Base-by-base conservation (phyloP, 2,329 filamentous ascomycete species). In the Xylariaceae sp. region DNA sequence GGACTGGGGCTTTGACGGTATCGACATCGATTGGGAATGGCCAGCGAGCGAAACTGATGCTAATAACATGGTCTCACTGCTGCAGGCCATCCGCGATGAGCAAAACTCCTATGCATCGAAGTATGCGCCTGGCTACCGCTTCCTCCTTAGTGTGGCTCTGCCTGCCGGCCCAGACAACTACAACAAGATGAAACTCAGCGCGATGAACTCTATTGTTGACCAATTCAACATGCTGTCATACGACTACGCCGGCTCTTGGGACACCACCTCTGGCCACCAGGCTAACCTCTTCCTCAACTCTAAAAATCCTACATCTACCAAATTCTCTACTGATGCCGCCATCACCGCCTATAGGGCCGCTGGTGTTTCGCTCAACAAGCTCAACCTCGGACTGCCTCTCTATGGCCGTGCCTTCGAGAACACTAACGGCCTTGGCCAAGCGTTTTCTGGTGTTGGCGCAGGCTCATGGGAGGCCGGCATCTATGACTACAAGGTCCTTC, bases 401-500 rank as follows among this genome's bases (percentile, higher is more conserved):
- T 95, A 95, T 69, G 91, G 91, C 1, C 87, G 89, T 19, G 78
- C 87, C 0, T 95, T 94, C 67, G 74, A 79, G 44, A 73, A 45
- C 24, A 83, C 91, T 0, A 73, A 77, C n/a, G 90, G 90, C 0
- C 81, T 87, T 1, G 91, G 91, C 7, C 73, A 82, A 59, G 55
- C 81, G 0, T 95, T 80, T 74, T 80, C 67, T 3, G 89, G 89
- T 16, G 74, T 88, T 19, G 90, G 90, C 2, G 70, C 75, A 12
- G 90, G 90, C 0, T 86, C 80, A 50, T 94, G 87, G 86, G 90
- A 95, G 74, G 76, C 79, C 16, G 89, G 89, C 0, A 78, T 92
- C 2, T 94, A 88, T 85, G 90, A 96, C 71, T 95, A 90, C 79
- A 95, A 93, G 76, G 87, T 74, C 0, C 80, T 96, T 1, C 91